Evolutionary conservation across 2,329 filamentous ascomycete genomes (phyloP).

Genomic region (Aspergillus fumigatiaffinis): DNA sequence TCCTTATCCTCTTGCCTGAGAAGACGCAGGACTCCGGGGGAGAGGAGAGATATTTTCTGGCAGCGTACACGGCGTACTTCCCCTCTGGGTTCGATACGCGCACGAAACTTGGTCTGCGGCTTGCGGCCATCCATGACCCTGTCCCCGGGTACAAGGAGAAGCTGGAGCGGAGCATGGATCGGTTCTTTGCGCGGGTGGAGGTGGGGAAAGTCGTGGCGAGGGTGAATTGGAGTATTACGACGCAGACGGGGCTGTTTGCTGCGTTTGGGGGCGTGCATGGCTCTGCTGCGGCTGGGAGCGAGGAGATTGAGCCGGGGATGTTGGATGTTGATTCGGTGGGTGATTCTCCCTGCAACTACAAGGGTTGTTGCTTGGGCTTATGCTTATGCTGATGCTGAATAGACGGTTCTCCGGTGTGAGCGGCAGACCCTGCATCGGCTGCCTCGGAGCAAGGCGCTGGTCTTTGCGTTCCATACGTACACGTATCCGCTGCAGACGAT

Average conservation of each 20-base stretch:
- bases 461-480: constrained; percentile 63
- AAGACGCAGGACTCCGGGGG: too few relatives aligned
- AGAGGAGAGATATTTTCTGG: constrained; percentile 48
- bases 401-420: constrained; percentile 54
- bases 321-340: constrained; percentile 43
- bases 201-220: constrained; percentile 54
- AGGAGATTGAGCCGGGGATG: constrained; percentile 27
- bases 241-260: constrained; percentile 37
- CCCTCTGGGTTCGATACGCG: constrained; percentile 56
- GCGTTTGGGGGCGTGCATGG: constrained; percentile 36
- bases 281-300: constrained; percentile 18
- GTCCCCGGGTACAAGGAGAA: constrained; percentile 57
- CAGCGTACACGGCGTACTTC: constrained; percentile 55
- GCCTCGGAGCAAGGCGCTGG: constrained; percentile 49
- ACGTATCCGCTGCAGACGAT: constrained; percentile 53
- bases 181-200: constrained; percentile 54
- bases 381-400: constrained; percentile 8
- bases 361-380: neutral
- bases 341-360: neutral
- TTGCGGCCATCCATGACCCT: constrained; percentile 55
- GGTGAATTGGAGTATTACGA: constrained; percentile 48
- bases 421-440: constrained; percentile 60
- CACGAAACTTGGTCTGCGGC: constrained; percentile 50
- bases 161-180: constrained; percentile 58
- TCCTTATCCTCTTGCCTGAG: constrained; percentile 53